A percentile compares a stretch with the other conserved stretches of the same genome.
Conservation (phyloP, 352 stramenopile species). For the Pythium utonaiense region DNA sequence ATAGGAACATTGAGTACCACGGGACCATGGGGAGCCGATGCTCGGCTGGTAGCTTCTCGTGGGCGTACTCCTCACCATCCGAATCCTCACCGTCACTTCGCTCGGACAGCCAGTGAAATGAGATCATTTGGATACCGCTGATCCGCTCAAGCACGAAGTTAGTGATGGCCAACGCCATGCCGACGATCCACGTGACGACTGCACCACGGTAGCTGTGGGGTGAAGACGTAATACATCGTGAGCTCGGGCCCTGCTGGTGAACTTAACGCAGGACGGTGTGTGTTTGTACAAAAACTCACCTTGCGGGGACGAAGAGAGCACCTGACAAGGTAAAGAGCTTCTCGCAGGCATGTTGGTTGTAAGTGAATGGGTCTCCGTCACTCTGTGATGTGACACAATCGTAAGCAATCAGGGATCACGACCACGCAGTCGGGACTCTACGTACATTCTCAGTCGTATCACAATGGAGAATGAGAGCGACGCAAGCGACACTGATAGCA, state of each 20-base stretch:
- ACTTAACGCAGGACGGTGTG: too few species aligned
- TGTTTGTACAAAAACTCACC: slow-evolving; percentile 24
- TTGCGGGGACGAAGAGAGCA: slow-evolving; percentile 57
- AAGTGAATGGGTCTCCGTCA: slow-evolving; percentile 41
- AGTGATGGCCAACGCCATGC: slow-evolving; percentile 73
- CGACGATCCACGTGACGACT: slow-evolving; percentile 82
- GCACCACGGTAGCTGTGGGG: slow-evolving; percentile 64
- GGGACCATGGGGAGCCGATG: slow-evolving; percentile 90
- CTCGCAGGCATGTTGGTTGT: slow-evolving; percentile 78
- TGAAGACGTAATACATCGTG: too few species aligned
- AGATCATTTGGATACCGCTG: slow-evolving; percentile 77
- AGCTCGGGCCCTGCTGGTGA: too few species aligned
- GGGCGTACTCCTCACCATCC: slow-evolving; percentile 39
- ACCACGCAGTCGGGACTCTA: neutral
- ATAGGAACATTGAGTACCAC: slow-evolving; percentile 94
- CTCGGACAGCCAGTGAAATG: slow-evolving; percentile 67
- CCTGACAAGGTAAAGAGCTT: slow-evolving; percentile 72
- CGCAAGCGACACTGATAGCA: slow-evolving; percentile 77
- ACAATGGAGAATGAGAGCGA: slow-evolving; percentile 80
- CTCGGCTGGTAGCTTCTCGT: slow-evolving; percentile 62
- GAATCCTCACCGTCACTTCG: slow-evolving; percentile 39
- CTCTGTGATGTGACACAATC: neutral
- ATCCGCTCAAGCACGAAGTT: slow-evolving; percentile 84
- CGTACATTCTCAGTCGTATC: slow-evolving; percentile 54
- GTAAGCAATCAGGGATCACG: neutral